Evolutionary conservation across 306 rosid genomes (phyloP).

Genomic region (Begonia masoniana): DNA sequence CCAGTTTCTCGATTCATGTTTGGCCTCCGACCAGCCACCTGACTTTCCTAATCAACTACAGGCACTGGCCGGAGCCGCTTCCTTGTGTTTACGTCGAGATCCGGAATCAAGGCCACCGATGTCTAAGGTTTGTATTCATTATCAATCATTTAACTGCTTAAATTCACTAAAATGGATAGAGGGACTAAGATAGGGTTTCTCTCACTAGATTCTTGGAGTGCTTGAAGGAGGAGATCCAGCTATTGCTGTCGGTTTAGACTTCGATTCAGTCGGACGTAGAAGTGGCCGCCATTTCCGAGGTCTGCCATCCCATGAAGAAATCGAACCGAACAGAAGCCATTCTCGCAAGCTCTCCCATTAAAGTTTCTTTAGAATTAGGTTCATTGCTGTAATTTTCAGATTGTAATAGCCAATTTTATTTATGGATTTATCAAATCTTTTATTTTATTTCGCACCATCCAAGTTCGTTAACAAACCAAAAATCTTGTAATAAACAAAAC

Average conservation of each 20-base stretch:
- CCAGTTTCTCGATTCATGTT: constrained; percentile 44
- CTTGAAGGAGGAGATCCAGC: constrained; percentile 70
- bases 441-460: no score
- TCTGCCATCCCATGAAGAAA: constrained; percentile 26
- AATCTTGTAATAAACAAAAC: no score
- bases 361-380: background rate
- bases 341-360: constrained; percentile 69
- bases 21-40: constrained; percentile 35
- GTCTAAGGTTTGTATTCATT: constrained; percentile 61
- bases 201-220: constrained; percentile 57
- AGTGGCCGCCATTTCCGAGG: constrained; percentile 63
- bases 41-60: constrained; percentile 54
- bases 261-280: constrained; percentile 47
- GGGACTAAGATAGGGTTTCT: no score
- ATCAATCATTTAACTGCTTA: background rate
- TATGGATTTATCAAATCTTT: no score
- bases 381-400: no score
- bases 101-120: constrained; percentile 74
- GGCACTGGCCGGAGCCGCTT: constrained; percentile 77
- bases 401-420: no score
- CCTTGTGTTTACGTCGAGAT: constrained; percentile 63
- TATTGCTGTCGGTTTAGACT: constrained; percentile 48
- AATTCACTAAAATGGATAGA: no score
- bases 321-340: constrained; percentile 43
- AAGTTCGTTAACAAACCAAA: no score